Percentiles rank a stretch among this genome's conserved stretches.
phyloP scores from a whole-genome alignment of 148 eudicot species.

The Rhododendron henanense region DNA sequence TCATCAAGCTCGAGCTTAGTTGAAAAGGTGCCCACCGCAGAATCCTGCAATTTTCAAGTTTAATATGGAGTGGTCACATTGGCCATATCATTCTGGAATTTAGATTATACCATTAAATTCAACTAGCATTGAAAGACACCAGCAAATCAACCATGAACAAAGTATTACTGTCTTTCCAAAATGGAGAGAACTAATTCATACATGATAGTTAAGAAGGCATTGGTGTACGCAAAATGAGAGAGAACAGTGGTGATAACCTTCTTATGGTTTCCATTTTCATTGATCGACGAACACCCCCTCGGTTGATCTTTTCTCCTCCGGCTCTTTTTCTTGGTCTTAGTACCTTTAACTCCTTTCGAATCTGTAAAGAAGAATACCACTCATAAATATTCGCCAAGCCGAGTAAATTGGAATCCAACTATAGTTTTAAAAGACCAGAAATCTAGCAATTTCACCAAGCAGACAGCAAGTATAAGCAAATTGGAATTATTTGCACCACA shows the following conservation, averaged over 20 bases:
- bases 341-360: slow-evolving; percentile 44
- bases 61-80: slow-evolving; percentile 23
- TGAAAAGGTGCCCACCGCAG: slow-evolving; percentile 29
- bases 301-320: slow-evolving; percentile 58
- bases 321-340: slow-evolving; percentile 66
- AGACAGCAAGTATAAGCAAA: not conserved
- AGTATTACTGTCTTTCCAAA: not conserved
- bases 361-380: slow-evolving; percentile 35
- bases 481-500: not conserved
- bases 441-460: not conserved
- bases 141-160: slow-evolving; percentile 6
- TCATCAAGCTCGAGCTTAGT: slow-evolving; percentile 59
- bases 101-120: slow-evolving; percentile 27
- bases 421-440: not conserved
- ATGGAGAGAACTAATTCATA: slow-evolving; percentile 5
- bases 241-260: slow-evolving; percentile 20
- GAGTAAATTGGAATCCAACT: not conserved
- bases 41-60: slow-evolving; percentile 36
- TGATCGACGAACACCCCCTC: slow-evolving; percentile 27
- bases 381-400: slow-evolving; percentile 2
- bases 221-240: not conserved
- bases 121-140: slow-evolving; percentile 11
- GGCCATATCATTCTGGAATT: slow-evolving; percentile 28
- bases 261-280: slow-evolving; percentile 33
- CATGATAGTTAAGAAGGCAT: not conserved